Percentiles rank a stretch among this genome's conserved stretches.
Conservation (phyloP, 371 early-diverging fungal genomes). For the Lichtheimia corymbifera region DNA sequence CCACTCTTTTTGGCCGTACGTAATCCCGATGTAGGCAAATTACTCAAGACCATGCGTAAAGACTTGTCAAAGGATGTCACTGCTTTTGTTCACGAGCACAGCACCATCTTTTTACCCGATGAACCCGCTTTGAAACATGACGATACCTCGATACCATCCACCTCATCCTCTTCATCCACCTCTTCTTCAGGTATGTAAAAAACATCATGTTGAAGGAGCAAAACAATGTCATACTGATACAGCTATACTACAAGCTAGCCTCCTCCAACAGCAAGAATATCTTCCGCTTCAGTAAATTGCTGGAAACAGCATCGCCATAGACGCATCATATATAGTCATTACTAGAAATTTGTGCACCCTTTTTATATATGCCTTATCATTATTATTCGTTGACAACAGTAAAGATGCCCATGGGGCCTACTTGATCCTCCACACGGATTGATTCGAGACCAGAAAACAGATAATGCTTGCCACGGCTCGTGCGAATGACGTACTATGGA, state of each 20-base stretch:
- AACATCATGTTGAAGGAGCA: too few species aligned
- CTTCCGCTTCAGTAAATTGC: too few species aligned
- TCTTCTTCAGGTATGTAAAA: too few species aligned
- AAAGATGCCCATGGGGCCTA: constrained; percentile 18
- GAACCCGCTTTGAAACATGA: background rate
- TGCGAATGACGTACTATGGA: constrained; percentile 17
- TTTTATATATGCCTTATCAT: too few species aligned
- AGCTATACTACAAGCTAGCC: too few species aligned
- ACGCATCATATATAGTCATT: too few species aligned
- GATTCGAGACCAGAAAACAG: constrained; percentile 12
- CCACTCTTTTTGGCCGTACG: constrained; percentile 80
- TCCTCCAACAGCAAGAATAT: too few species aligned
- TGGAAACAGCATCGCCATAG: too few species aligned
- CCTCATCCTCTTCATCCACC: too few species aligned
- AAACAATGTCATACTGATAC: too few species aligned
- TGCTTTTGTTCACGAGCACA: constrained; percentile 23
- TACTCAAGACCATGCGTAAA: constrained; percentile 32
- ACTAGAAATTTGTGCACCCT: too few species aligned
- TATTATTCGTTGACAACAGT: constrained; percentile 6
- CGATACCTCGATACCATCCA: too few species aligned
- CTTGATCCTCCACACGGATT: constrained; percentile 7
- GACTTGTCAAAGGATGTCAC: constrained; percentile 37
- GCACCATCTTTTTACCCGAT: constrained; percentile 10
- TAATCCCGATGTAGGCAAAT: constrained; percentile 41
- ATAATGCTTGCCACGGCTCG: constrained; percentile 8